Conservation (phyloP, 2,329 filamentous ascomycete genomes). For the Penicillium corylophilum region DNA sequence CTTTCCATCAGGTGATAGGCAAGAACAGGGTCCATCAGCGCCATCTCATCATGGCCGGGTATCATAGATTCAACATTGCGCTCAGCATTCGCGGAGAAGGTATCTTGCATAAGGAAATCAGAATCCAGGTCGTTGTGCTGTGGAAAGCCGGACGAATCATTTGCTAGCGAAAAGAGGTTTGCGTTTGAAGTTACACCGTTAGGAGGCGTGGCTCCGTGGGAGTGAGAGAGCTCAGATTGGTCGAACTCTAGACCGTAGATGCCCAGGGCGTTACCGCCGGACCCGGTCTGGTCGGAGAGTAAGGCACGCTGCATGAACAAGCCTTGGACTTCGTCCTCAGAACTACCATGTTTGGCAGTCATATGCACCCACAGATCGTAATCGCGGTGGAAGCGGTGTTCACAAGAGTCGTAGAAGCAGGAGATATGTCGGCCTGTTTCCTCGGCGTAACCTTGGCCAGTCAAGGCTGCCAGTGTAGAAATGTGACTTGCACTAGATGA, state of each 20-base stretch:
- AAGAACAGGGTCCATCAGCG: constrained; percentile 37
- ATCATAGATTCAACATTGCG: constrained; percentile 26
- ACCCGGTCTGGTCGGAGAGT: constrained; percentile 29
- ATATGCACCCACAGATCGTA: constrained; percentile 60
- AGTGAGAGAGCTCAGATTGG: constrained; percentile 17
- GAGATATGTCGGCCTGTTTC: constrained; percentile 50
- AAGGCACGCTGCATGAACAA: constrained; percentile 43
- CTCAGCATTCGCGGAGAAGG: not conserved
- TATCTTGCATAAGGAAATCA: constrained; percentile 30
- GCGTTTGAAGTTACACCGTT: not conserved
- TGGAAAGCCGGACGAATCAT: constrained; percentile 2
- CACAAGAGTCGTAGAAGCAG: constrained; percentile 53
- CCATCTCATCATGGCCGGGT: constrained; percentile 32
- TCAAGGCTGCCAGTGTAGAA: constrained; percentile 51
- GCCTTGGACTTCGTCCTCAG: constrained; percentile 41
- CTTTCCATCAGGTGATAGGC: constrained; percentile 31
- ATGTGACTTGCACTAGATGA: constrained; percentile 11
- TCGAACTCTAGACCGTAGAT: constrained; percentile 41
- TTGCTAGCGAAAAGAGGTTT: constrained; percentile 2
- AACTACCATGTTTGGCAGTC: constrained; percentile 43
- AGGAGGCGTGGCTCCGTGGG: constrained; percentile 8
- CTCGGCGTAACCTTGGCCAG: constrained; percentile 56
- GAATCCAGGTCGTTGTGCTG: constrained; percentile 6
- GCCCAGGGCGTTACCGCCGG: constrained; percentile 30
- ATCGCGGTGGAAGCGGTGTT: constrained; percentile 56